phyloP scores from a whole-genome alignment of 495 filamentous ascomycete species.

The Durotheca rogersii region DNA sequence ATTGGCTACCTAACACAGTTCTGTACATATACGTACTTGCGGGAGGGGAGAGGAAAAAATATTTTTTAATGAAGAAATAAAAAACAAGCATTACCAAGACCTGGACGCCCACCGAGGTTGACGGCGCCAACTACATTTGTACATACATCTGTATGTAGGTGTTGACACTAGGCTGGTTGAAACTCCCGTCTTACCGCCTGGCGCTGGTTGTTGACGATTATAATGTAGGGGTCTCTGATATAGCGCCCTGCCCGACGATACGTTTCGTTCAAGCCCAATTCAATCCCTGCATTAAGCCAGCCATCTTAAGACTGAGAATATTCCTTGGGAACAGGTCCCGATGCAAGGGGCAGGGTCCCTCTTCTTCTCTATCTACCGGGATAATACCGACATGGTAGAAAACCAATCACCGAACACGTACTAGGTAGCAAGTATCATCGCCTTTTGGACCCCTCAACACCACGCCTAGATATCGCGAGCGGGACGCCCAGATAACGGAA shows the following conservation, averaged over 20 bases:
- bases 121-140: constrained; percentile 14
- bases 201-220: constrained; percentile 14
- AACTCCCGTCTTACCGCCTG: constrained; percentile 11
- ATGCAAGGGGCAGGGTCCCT: constrained; percentile 1
- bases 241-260: constrained; percentile 15
- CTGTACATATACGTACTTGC: too few species aligned
- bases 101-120: constrained; percentile 1
- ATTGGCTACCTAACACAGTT: neutral
- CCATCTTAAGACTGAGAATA: constrained; percentile 5
- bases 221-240: constrained; percentile 11
- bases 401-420: too few species aligned
- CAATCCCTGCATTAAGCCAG: constrained; percentile 9
- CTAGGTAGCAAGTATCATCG: too few species aligned
- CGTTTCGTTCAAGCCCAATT: constrained; percentile 19
- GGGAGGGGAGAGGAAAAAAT: neutral
- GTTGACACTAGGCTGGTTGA: constrained; percentile 18
- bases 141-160: too few species aligned
- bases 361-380: neutral
- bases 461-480: too few species aligned
- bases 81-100: neutral
- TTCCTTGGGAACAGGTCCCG: constrained; percentile 5
- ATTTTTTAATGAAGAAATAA: neutral
- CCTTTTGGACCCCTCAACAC: too few species aligned
- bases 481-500: too few species aligned
- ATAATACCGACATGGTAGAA: too few species aligned